A percentile compares a stretch with the other conserved stretches of the same genome.
Conservation (phyloP, 352 stramenopile species). For the Plasmopara halstedii region DNA sequence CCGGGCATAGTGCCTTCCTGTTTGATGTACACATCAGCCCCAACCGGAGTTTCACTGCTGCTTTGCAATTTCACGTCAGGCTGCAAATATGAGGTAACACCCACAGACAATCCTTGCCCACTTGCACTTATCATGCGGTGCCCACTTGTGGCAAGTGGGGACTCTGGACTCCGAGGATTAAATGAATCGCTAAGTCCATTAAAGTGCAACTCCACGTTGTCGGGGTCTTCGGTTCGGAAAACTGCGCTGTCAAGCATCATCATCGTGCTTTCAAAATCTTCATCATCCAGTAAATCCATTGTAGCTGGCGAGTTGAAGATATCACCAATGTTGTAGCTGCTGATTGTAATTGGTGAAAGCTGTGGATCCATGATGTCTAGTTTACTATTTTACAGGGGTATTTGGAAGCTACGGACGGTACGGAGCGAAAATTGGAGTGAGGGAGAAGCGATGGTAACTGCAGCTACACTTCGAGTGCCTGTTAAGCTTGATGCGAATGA, state of each 20-base stretch:
- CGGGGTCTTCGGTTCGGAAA: slow-evolving; percentile 25
- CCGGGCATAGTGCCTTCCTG: slow-evolving; percentile 25
- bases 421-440: slow-evolving; percentile 22
- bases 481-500: background rate
- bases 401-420: slow-evolving; percentile 15
- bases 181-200: slow-evolving; percentile 42
- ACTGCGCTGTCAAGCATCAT: slow-evolving; percentile 42
- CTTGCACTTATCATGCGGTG: slow-evolving; percentile 1
- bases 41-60: slow-evolving; percentile 15
- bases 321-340: slow-evolving; percentile 30
- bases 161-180: slow-evolving; percentile 20
- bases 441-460: background rate
- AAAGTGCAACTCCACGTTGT: slow-evolving; percentile 40
- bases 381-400: background rate
- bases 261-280: slow-evolving; percentile 61
- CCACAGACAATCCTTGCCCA: background rate
- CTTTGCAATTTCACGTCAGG: background rate
- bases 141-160: slow-evolving; percentile 5
- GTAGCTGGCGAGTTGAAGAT: slow-evolving; percentile 36
- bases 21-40: slow-evolving; percentile 29
- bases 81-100: background rate
- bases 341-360: slow-evolving; percentile 12
- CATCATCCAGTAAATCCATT: slow-evolving; percentile 47
- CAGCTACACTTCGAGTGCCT: background rate
- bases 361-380: slow-evolving; percentile 18